Evolutionary conservation across 2,329 filamentous ascomycete genomes (phyloP), one percentile per base, ranked within the genome.

Genomic region (Myrmaecium sp.): DNA sequence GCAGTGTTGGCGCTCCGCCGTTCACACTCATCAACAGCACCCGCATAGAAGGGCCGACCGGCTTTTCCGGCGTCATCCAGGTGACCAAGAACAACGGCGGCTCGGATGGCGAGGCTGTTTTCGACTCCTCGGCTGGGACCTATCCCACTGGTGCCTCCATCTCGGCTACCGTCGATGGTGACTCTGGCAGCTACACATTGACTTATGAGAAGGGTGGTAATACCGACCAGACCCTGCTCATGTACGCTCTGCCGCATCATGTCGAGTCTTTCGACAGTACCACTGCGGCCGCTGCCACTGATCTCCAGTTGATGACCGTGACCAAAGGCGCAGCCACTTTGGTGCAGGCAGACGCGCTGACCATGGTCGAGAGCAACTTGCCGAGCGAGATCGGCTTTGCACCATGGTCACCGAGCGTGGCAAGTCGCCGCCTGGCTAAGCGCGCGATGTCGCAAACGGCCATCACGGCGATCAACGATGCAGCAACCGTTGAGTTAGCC

Each of bases 211-310:
- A 81, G 43, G 65, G 57, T 1, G 89, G 86, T 5, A 58, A 74
- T 16, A 22, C 31, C 9, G 34, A 34, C 18, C 58, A 67, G 18
- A 64, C 60, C 2, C 58, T 93, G 23, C 59, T 89, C 36, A 91
- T 93, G 77, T 95, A 78, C 46, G 83, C 83, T 11, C 57, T 98
- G 27, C 82, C 86, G 21, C 89, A 98, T 49, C 89, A 95, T 36
- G 49, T 80, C 2, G 60, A 72, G 21, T 81, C 80, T 0, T 89
- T 95, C 36, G 69, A 81, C 37, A 36, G 49, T 3, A 48, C 49
- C 4, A 72, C 69, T 3, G 53, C 54, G 7, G 54, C 60, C 17
- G 59, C 59, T 9, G 42, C 59, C 22, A 66, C 55, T 5, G 44
- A 58, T 8, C 50, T 91, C 5, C 58, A 66, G 33, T 57, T 95